Evolutionary conservation across 352 stramenopile genomes (phyloP), one percentile per base, ranked within the genome.

Genomic region (Pythium chondricola): DNA sequence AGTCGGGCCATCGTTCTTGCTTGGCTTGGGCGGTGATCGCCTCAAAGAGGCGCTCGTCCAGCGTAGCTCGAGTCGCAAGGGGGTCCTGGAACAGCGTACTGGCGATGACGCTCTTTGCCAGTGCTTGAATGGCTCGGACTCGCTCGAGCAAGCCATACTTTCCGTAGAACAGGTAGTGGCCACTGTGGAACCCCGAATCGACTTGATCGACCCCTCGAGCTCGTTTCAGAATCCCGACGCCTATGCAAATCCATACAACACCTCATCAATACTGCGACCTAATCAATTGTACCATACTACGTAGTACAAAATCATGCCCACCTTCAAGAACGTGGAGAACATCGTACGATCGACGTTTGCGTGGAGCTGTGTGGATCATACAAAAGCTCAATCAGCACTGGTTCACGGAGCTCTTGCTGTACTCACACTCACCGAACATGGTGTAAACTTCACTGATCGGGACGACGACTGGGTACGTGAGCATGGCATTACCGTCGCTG

Each of bases 261-360:
- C n/a, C n/a, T n/a, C n/a, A n/a, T n/a, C n/a, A n/a, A n/a, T n/a
- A n/a, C n/a, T n/a, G n/a, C n/a, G n/a, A n/a, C n/a, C n/a, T n/a
- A n/a, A n/a, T n/a, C n/a, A n/a, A n/a, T n/a, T n/a, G n/a, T n/a
- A n/a, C n/a, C n/a, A n/a, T n/a, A n/a, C n/a, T n/a, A n/a, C n/a
- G n/a, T n/a, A n/a, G n/a, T n/a, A n/a, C n/a, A n/a, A n/a, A n/a
- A n/a, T n/a, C n/a, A n/a, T 33, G n/a, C 31, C 38, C 57, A 85
- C 78, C 78, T 86, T 90, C 78, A 14, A 90, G 48, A 3, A 90
- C 78, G 37, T 90, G 76, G 18, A 90, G 55, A 9, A 88, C 78
- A 44, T 90, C 78, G 44, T 90, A 90, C 8, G 86, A 79, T 4
- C 78, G 60, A 42, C 78, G 68, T 43, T 90, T 90, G 30, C 74